Base-by-base conservation (phyloP, 257 asterid species). In the Scutellaria galericulata region DNA sequence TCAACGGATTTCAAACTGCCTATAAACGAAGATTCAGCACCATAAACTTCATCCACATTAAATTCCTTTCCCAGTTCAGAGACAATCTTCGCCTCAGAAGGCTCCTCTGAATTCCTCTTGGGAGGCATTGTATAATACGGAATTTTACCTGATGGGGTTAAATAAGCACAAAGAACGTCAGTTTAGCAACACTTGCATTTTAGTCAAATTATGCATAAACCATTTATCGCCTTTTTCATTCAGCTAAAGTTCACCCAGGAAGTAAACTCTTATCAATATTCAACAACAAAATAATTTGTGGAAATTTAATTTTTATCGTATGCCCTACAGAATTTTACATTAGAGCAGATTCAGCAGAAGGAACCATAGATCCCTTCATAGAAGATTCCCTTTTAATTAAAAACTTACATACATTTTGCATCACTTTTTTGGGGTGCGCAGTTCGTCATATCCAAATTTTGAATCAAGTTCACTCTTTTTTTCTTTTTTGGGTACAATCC, bases 41-140 rank as follows among this genome's bases (percentile, higher is more conserved):
- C 91, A 81, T 92, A 95, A 68, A 90, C 94, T 81, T 92, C 99
- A 72, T 95, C 91, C 4, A 86, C 85, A 51, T 88, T 78, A 55
- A 92, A 90, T 73, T 87, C 97, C 72, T 95, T 92, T 53, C 89
- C 98, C 40, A 94, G 82, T 79, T 88, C 92, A 1, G 93, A 18
- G 35, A 95, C 94, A 70, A 95, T 83, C 79, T 75, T 90, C 8
- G 86, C 95, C 83, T 90, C 97, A 8, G 91, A 83, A 71, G 86
- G 88, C 64, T 78, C 93, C 39, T 82, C 96, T 1, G 75, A 79
- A 11, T 78, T 83, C 83, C 98, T 84, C 59, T 77, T 52, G 7
- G 98, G 97, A 77, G 99, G 98, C 92, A 90, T 85, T 0, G 99
- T 90, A 71, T 88, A 95, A 77, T 84, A 95, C n/a, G 98, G 96